Evolutionary conservation across 1,284 basidiomycete genomes (phyloP).

Genomic region (Leccinum subrobustum): DNA sequence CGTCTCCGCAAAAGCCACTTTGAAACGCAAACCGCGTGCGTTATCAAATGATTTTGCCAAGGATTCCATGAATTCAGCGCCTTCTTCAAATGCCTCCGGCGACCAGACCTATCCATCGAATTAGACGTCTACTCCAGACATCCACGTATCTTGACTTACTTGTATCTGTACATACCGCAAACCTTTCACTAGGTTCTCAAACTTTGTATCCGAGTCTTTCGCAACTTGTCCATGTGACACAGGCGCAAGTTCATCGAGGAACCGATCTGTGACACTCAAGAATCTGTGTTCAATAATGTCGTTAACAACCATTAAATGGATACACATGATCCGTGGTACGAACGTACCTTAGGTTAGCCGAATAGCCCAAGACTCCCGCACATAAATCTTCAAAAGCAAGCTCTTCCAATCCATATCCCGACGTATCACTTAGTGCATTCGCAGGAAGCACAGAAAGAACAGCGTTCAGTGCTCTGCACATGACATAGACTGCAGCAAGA

Average conservation of each 20-base stretch:
- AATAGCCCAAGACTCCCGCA: conserved; percentile 77
- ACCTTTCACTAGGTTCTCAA: conserved; percentile 80
- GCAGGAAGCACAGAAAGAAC: conserved; percentile 73
- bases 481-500: conserved; percentile 82
- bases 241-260: conserved; percentile 76
- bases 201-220: conserved; percentile 77
- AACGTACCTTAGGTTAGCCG: conserved; percentile 72
- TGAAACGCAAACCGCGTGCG: conserved; percentile 83
- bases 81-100: conserved; percentile 90
- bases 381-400: conserved; percentile 85
- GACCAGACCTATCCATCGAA: conserved; percentile 74
- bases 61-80: conserved; percentile 86
- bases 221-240: conserved; percentile 69
- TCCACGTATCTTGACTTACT: conserved; percentile 40
- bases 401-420: conserved; percentile 80
- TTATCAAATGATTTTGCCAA: conserved; percentile 83
- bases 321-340: neutral
- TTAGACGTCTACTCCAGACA: conserved; percentile 3
- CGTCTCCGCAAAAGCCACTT: conserved; percentile 85
- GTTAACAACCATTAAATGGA: neutral
- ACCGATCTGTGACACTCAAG: conserved; percentile 84
- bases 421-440: conserved; percentile 72
- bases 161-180: conserved; percentile 80
- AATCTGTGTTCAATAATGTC: conserved; percentile 50
- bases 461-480: conserved; percentile 81